Evolutionary conservation across 1,139 yeast species (phyloP), one percentile per base, ranked within the genome.

Genomic region (Kluyveromyces marxianus): DNA sequence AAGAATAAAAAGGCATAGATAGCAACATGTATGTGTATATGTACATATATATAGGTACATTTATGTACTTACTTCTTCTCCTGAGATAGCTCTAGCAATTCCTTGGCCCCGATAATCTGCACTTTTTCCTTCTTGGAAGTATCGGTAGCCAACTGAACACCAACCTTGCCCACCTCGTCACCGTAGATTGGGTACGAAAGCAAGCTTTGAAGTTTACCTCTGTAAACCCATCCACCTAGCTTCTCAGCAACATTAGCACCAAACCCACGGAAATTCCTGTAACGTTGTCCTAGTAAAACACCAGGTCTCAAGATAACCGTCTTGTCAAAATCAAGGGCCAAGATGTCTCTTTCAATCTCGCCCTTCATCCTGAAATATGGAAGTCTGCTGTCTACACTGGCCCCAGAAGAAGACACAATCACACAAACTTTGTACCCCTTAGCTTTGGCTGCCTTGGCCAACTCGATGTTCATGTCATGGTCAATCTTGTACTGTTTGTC

Each of bases 261-360:
- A 34, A 66, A 55, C 0, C 77, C 77, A 51, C 72, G 72, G 30
- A 55, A 54, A 4, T 64, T 42, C 2, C 53, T 54, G n/a, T 69
- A 70, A 54, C 94, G 68, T 30, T 76, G 70, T 3, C 94, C 95
- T 8, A 83, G 55, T 37, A 85, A 34, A 3, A 28, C 33, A 8
- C 95, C 95, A 0, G 95, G 95, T 57, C 83, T 72, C 45, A 87
- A 61, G 49, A 86, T 81, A 39, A 84, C 71, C 0, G 87, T 78
- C 46, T 77, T 69, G n/a, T 81, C 80, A 62, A 85, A 86, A 25
- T 70, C 74, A 48, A 85, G 68, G 0, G 68, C 77, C 41, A 71
- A 63, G 3, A 83, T 67, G 44, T 76, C 83, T 37, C 78, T 71
- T 58, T 83, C 92, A 47, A 83, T 68, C 48, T 76, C 70, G 24